Evolutionary conservation across 192 early-diverging fungal genomes (phyloP), one percentile per base, ranked within the genome.

Genomic region (Umbelopsis vinacea): DNA sequence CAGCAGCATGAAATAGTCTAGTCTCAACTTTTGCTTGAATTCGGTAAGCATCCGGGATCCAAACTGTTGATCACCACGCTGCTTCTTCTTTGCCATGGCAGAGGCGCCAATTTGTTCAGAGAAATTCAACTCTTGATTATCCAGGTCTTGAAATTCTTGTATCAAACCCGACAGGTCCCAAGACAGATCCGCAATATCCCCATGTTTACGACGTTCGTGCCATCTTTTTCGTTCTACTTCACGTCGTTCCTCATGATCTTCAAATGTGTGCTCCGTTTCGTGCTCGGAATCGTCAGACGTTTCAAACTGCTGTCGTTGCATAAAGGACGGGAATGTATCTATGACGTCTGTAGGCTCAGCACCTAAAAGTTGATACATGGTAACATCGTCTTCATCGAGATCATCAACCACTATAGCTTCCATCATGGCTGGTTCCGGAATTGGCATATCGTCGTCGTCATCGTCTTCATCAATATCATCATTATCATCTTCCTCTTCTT

Each of bases 1-100:
- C 53, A 92, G 90, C 26, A 89, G 77, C 38, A 98, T 84, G 48
- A 97, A 85, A 81, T 92, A 92, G 78, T 98, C 97, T 15, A 96
- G 81, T 46, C 95, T 78, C 22, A 90, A 74, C 48, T 86, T 85
- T 11, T 83, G 87, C 46, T 79, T 82, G 53, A 86, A 80, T 52
- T 88, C 87, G 19, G 26, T 37, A 35, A 63, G 57, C 57, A 63
- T 63, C 33, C 37, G 38, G 5, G 57, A 63, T 17, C 57, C 57
- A 14, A 63, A 35, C 8, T 2, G 29, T 14, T 37, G 10, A 17
- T 63, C 57, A n/a, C 57, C 57, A 5, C 29, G 33, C 35, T 63
- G 57, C 57, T 63, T 63, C 26, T 63, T 11, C 33, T 63, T 63
- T 23, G 66, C 48, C 24, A 67, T 47, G 17, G 60, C 53, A 46